phyloP scores from a whole-genome alignment of 306 rosid genomes.

The Urtica urens region DNA sequence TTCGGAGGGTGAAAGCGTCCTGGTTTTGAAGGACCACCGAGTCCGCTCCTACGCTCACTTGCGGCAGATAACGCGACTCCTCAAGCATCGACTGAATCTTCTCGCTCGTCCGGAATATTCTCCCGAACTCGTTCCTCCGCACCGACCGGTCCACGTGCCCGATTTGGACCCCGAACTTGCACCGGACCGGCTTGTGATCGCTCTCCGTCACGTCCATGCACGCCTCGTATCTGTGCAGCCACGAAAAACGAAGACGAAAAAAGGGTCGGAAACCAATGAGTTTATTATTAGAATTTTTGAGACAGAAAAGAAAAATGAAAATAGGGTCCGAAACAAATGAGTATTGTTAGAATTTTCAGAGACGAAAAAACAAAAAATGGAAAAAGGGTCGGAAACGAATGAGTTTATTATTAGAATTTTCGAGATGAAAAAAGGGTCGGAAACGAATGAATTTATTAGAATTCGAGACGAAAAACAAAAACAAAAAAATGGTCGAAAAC shows the following conservation, averaged over 20 bases:
- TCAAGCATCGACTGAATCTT: constrained; percentile 56
- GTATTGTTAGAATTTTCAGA: too few relatives aligned
- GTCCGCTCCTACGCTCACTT: constrained; percentile 47
- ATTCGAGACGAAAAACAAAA: too few relatives aligned
- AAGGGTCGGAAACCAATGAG: too few relatives aligned
- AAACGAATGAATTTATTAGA: too few relatives aligned
- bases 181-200: constrained; percentile 95
- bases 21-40: constrained; percentile 60
- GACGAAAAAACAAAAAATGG: too few relatives aligned
- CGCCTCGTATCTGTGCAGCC: constrained; percentile 65
- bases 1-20: constrained; percentile 42
- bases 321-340: too few relatives aligned
- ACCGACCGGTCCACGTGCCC: constrained; percentile 79
- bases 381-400: too few relatives aligned
- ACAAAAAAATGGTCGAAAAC: too few relatives aligned
- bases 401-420: constrained; percentile 14
- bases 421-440: too few relatives aligned
- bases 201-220: constrained; percentile 98
- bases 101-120: constrained; percentile 47
- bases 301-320: too few relatives aligned
- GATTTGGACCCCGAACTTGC: constrained; percentile 66
- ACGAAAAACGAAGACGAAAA: background rate
- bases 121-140: constrained; percentile 76
- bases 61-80: constrained; percentile 53
- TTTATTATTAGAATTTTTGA: too few relatives aligned